These are phyloP conservation scores for Westerdykella aurantiaca DNA, from an alignment of 2,329 filamentous ascomycete species.

Conservation along the genomic window DNA sequence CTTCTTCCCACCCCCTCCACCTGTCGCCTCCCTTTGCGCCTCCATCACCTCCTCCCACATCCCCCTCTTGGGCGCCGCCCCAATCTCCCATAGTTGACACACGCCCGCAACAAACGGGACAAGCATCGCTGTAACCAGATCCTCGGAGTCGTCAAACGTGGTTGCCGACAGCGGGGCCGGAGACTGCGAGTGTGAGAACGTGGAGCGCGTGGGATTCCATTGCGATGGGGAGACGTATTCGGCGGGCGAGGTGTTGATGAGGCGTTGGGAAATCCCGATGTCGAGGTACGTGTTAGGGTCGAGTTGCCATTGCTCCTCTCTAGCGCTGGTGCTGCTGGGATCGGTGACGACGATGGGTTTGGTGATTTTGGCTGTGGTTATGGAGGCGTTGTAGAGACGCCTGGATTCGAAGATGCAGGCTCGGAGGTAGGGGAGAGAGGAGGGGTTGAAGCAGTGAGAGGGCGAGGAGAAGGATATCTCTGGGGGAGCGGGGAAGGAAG, in stretches of 20 bases:
- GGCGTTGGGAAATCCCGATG: slow-evolving; percentile 23
- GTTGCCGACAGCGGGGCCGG: slow-evolving; percentile 10
- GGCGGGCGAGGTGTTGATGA: slow-evolving; percentile 27
- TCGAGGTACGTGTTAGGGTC: slow-evolving; percentile 24
- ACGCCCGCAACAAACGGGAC: slow-evolving; percentile 28
- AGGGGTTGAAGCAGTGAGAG: slow-evolving; percentile 6
- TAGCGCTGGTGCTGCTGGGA: slow-evolving; percentile 8
- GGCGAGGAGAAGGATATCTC: slow-evolving; percentile 21
- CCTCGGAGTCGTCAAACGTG: slow-evolving; percentile 9
- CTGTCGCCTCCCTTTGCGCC: slow-evolving; percentile 22
- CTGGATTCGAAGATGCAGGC: slow-evolving; percentile 29
- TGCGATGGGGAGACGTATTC: slow-evolving; percentile 15
- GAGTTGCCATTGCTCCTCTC: slow-evolving; percentile 23
- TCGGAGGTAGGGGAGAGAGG: slow-evolving; percentile 21
- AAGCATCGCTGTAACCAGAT: slow-evolving; percentile 21
- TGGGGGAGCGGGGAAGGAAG: slow-evolving; percentile 31
- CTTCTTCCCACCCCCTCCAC: slow-evolving; percentile 8
- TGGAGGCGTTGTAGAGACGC: slow-evolving; percentile 25
- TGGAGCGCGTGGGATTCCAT: slow-evolving; percentile 27
- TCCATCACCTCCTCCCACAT: slow-evolving; percentile 30
- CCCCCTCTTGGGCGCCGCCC: slow-evolving; percentile 28
- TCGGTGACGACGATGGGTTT: slow-evolving; percentile 22
- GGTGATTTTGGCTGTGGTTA: slow-evolving; percentile 14
- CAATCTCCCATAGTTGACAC: slow-evolving; percentile 32
- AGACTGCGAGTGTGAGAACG: slow-evolving; percentile 8